Evolutionary conservation across 352 stramenopile genomes (phyloP).

Genomic region (Thalassiosira oceanica): DNA sequence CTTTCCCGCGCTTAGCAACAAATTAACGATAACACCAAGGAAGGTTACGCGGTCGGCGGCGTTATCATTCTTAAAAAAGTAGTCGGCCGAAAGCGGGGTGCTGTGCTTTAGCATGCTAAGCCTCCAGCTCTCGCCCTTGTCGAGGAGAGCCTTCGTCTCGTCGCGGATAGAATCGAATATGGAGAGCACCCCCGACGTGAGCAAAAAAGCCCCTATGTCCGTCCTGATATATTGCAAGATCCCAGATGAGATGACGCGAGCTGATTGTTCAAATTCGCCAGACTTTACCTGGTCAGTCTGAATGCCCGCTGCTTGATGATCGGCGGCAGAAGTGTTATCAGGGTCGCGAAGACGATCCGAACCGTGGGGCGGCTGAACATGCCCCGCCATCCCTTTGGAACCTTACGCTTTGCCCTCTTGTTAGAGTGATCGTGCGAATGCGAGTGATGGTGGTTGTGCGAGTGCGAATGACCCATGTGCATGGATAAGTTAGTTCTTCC

Average conservation of each 20-base stretch:
- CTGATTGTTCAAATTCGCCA: neutral
- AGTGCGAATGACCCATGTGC: conserved; percentile 62
- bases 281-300: neutral
- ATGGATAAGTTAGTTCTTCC: conserved; percentile 50
- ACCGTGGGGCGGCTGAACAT: conserved; percentile 10
- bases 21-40: conserved; percentile 90
- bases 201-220: conserved; percentile 44
- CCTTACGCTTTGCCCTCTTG: conserved; percentile 6
- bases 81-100: conserved; percentile 45
- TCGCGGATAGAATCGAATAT: conserved; percentile 43
- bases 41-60: conserved; percentile 85
- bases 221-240: conserved; percentile 5
- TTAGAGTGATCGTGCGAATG: conserved; percentile 4
- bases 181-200: conserved; percentile 36
- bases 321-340: conserved; percentile 42
- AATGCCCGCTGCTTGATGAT: conserved; percentile 13
- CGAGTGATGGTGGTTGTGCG: conserved; percentile 48
- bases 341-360: conserved; percentile 44
- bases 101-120: conserved; percentile 64
- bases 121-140: conserved; percentile 42
- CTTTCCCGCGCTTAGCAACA: conserved; percentile 89
- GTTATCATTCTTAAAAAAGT: conserved; percentile 63
- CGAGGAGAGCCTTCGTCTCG: conserved; percentile 30
- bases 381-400: conserved; percentile 15
- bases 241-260: neutral